Evolutionary conservation across 352 stramenopile species (phyloP), one percentile per base, ranked within the genome.

Genomic region (Pseudoperonospora humuli): DNA sequence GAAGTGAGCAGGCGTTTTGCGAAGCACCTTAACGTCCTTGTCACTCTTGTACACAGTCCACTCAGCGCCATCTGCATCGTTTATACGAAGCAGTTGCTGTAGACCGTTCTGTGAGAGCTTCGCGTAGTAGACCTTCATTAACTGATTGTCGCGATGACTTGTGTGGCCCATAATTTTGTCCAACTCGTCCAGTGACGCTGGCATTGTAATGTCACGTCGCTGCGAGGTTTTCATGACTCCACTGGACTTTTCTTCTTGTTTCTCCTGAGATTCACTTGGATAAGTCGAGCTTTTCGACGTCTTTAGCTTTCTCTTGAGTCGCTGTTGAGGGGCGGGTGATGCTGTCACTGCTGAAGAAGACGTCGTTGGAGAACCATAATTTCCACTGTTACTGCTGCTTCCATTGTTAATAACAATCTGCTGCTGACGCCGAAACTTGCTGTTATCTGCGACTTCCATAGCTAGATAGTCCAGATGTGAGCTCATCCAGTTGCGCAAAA

Each of bases 121-220:
- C 0, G 72, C 57, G 51, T 85, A 87, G 46, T 87, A 87, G 0
- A 87, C 49, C 29, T 75, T 69, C 75, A 87, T 85, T 7, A 87
- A 26, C 25, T 86, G 72, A 28, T 67, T 84, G 45, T 84, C 69
- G 11, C 74, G 73, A 41, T 88, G 74, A 7, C 54, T 70, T 28
- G 70, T 78, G 42, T 65, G 44, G 0, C 73, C 74, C 24, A 86
- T 82, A 11, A 85, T 54, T 28, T 65, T 52, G 23, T 82, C 69
- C 29, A 88, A 56, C 32, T 86, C 73, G 13, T 74, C 56, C 3
- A 55, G 38, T 19, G 71, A 65, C 14, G 84, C 61, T 14, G 58
- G 55, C 38, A 60, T 51, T 7, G 50, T 46, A 1, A 33, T 14
- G 36, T 51, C 49, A 44, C 26, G 42, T 26, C 32, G 42, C 13